Conservation (phyloP, 2,329 filamentous ascomycete species). For the Didymella lethalis region DNA sequence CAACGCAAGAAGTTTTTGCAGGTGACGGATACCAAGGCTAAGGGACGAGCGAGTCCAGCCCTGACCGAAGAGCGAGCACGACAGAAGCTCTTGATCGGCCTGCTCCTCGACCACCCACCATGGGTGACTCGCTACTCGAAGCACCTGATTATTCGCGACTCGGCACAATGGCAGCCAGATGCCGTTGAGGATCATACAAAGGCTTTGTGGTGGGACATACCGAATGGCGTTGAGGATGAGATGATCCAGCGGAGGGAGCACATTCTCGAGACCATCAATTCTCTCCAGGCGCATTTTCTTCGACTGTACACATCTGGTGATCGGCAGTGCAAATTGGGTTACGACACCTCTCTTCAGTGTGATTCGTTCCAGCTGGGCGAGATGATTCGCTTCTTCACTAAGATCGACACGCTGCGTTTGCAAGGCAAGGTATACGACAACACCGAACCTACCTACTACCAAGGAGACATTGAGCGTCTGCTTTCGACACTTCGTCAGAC, state of each 20-base stretch:
- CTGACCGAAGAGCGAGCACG: slow-evolving; percentile 70
- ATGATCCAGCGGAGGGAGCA: slow-evolving; percentile 70
- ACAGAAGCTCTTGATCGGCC: slow-evolving; percentile 73
- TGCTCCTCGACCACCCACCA: slow-evolving; percentile 68
- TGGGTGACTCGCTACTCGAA: slow-evolving; percentile 69
- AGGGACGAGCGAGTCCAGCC: slow-evolving; percentile 50
- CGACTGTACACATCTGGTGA: slow-evolving; percentile 71
- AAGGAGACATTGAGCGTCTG: slow-evolving; percentile 68
- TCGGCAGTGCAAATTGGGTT: slow-evolving; percentile 75
- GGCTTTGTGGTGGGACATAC: slow-evolving; percentile 76
- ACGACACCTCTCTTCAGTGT: slow-evolving; percentile 75
- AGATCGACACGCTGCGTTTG: slow-evolving; percentile 67
- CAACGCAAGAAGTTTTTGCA: slow-evolving; percentile 55
- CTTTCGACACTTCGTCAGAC: slow-evolving; percentile 69
- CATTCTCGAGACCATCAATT: slow-evolving; percentile 73
- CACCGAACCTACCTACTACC: slow-evolving; percentile 58
- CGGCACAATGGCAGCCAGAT: slow-evolving; percentile 61
- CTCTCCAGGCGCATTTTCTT: slow-evolving; percentile 73
- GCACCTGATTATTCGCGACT: slow-evolving; percentile 72
- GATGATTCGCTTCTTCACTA: slow-evolving; percentile 74
- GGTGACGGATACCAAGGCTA: slow-evolving; percentile 54
- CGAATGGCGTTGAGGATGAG: slow-evolving; percentile 74
- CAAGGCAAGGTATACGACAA: slow-evolving; percentile 53
- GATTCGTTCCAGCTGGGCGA: slow-evolving; percentile 82
- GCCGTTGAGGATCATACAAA: slow-evolving; percentile 50